phyloP scores from a whole-genome alignment of 495 filamentous ascomycete genomes.

The Talaromyces adpressus region DNA sequence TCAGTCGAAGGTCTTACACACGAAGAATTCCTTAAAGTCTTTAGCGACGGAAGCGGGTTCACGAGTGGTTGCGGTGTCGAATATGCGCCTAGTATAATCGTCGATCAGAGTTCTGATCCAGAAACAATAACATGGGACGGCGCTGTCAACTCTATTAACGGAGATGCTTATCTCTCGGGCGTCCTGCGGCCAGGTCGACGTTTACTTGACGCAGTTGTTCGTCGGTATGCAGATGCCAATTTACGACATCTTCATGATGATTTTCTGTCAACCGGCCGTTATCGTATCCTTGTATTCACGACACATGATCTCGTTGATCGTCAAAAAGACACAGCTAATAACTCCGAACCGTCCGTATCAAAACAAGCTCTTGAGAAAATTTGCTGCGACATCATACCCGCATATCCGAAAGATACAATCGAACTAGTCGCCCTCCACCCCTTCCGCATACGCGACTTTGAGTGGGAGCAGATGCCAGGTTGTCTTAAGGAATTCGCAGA shows the following conservation, averaged over 20 bases:
- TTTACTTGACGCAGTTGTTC: slow-evolving; percentile 12
- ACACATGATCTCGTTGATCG: neutral
- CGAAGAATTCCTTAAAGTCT: slow-evolving; percentile 44
- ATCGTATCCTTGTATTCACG: slow-evolving; percentile 55
- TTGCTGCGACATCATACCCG: neutral
- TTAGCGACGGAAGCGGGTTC: slow-evolving; percentile 39
- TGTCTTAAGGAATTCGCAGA: slow-evolving; percentile 44
- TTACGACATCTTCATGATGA: slow-evolving; percentile 65
- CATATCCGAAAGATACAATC: slow-evolving; percentile 39
- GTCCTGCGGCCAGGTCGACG: slow-evolving; percentile 26
- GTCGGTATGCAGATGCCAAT: slow-evolving; percentile 60
- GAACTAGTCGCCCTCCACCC: slow-evolving; percentile 48
- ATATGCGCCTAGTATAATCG: slow-evolving; percentile 34
- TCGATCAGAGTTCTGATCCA: slow-evolving; percentile 18
- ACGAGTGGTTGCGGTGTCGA: slow-evolving; percentile 41
- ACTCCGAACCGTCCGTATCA: neutral
- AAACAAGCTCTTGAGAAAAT: neutral
- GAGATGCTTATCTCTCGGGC: slow-evolving; percentile 40
- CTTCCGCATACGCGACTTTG: neutral
- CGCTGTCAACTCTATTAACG: neutral
- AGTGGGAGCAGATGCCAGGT: neutral
- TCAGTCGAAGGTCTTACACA: slow-evolving; percentile 34
- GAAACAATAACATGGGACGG: neutral
- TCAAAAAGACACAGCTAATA: neutral
- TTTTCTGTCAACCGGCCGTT: slow-evolving; percentile 63